These are phyloP conservation scores for Gracilaria domingensis DNA, from an alignment of 23 red algal species.

Conservation along the genomic window DNA sequence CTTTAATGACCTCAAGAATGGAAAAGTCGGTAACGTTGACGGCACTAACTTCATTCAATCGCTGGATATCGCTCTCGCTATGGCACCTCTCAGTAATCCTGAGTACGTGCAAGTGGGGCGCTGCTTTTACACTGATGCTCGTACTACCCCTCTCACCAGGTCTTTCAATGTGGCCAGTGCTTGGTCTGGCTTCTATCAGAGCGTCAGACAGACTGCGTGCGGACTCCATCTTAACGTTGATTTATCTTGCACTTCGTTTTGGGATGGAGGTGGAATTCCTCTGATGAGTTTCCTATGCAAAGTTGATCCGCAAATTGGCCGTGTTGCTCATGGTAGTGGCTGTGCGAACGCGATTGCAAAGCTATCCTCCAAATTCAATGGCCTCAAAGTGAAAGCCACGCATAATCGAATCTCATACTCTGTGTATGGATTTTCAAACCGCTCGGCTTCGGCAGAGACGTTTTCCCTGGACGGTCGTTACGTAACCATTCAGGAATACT, in stretches of 20 bases:
- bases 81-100: background rate
- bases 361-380: background rate
- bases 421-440: constrained; percentile 52
- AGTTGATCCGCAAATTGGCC: background rate
- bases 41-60: background rate
- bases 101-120: constrained; percentile 50
- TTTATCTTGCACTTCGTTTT: constrained; percentile 47
- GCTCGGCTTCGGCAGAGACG: constrained; percentile 6
- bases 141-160: background rate
- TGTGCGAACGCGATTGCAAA: background rate
- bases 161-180: background rate
- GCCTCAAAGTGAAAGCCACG: constrained; percentile 26
- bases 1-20: constrained; percentile 7
- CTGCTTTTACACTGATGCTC: constrained; percentile 29
- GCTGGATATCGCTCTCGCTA: constrained; percentile 38
- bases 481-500: constrained; percentile 57
- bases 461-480: constrained; percentile 7
- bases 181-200: constrained; percentile 69
- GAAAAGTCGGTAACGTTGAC: background rate
- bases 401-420: constrained; percentile 30
- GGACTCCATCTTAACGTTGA: constrained; percentile 49
- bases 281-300: constrained; percentile 14
- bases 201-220: background rate
- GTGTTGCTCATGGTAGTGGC: no score
- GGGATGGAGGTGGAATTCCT: constrained; percentile 25